phyloP scores from a whole-genome alignment of 1,284 basidiomycete genomes.

The Papiliotrema fonsecae region DNA sequence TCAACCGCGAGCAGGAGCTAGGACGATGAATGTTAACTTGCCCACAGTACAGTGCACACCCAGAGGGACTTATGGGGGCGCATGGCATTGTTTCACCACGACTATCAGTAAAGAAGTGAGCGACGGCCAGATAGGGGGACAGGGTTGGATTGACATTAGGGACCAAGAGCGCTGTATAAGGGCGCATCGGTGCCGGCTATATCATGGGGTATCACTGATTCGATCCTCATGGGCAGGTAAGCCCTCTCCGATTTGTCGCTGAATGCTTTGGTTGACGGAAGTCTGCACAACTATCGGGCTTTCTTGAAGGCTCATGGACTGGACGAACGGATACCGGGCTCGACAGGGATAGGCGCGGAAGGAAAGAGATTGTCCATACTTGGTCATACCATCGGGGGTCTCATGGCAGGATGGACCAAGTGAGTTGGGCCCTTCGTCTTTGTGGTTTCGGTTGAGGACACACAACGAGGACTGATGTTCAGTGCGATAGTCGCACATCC shows the following conservation, averaged over 20 bases:
- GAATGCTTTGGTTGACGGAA: conserved; percentile 8
- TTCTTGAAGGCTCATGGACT: conserved; percentile 38
- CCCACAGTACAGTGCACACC: conserved; percentile 44
- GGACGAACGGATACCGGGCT: conserved; percentile 25
- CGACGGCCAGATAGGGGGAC: not conserved
- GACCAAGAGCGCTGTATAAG: conserved; percentile 45
- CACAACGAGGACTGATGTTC: no score
- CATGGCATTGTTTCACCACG: conserved; percentile 38
- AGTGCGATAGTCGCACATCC: conserved; percentile 47
- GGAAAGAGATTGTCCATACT: conserved; percentile 31
- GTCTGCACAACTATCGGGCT: conserved; percentile 47
- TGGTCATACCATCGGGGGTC: conserved; percentile 44
- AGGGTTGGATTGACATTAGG: conserved; percentile 15
- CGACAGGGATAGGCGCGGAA: conserved; percentile 8
- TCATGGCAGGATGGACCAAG: conserved; percentile 48
- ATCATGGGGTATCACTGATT: conserved; percentile 48
- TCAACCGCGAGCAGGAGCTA: not conserved
- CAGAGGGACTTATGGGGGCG: conserved; percentile 40
- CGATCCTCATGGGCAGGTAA: conserved; percentile 47
- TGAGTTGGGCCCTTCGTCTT: conserved; percentile 14
- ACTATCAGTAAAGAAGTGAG: conserved; percentile 37
- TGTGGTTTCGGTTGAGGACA: conserved; percentile 2
- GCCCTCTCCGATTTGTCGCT: not conserved
- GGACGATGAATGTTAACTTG: not conserved
- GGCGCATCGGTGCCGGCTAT: conserved; percentile 47